These are phyloP conservation scores for Primulina eburnea DNA, from an alignment of 257 asterid species.

Conservation along the genomic window DNA sequence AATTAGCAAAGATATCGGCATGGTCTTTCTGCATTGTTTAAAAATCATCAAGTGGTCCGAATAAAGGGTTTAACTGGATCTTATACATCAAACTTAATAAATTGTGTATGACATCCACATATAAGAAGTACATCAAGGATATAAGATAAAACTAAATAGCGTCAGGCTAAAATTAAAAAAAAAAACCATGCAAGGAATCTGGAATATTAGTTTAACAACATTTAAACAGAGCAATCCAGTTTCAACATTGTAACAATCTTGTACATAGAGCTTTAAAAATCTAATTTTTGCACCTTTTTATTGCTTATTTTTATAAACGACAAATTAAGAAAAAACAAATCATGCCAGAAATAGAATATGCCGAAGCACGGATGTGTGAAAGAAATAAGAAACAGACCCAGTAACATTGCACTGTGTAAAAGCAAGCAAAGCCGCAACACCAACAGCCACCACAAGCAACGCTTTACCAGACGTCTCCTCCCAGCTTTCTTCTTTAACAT, in stretches of 20 bases:
- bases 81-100: not conserved
- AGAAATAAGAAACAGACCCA: slow-evolving; percentile 44
- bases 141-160: too few relatives aligned
- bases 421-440: slow-evolving; percentile 69
- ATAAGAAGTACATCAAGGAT: too few relatives aligned
- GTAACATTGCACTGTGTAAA: slow-evolving; percentile 74
- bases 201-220: not conserved
- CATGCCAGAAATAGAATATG: not conserved
- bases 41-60: too few relatives aligned
- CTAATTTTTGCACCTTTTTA: not conserved
- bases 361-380: slow-evolving; percentile 9
- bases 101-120: not conserved
- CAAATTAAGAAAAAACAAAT: not conserved
- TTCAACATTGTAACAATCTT: not conserved
- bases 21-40: too few relatives aligned
- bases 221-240: not conserved
- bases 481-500: slow-evolving; percentile 20
- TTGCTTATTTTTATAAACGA: not conserved
- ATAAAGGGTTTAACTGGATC: not conserved
- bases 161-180: too few relatives aligned
- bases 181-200: too few relatives aligned
- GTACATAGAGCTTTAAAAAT: not conserved
- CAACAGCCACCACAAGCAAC: slow-evolving; percentile 66
- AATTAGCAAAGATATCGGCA: not conserved
- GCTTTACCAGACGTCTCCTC: slow-evolving; percentile 42